Base-by-base conservation (phyloP, 2,329 filamentous ascomycete species). In the Sporothrix brunneoviolacea region DNA sequence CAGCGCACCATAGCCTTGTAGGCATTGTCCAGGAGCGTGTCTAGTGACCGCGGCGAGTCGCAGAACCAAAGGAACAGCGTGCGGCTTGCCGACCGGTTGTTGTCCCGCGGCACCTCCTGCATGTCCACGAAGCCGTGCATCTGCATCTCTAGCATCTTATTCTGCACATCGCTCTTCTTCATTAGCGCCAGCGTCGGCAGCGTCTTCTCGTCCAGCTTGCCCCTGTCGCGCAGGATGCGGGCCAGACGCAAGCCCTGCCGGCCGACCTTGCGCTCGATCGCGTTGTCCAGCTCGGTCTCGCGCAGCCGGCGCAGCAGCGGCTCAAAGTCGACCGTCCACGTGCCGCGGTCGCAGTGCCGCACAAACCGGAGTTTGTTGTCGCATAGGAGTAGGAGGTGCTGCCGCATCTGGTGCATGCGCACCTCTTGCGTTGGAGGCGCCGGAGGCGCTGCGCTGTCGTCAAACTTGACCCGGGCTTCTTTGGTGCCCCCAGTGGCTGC, bases 11-110 rank as follows among this genome's bases (percentile, higher is more conserved):
- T 95, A 24, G 84, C 79, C 66, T 95, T 95, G 72, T 95, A 97
- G 1, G 86, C 80, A 53, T 88, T 84, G 55, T 95, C 85, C 10
- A 95, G 68, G 1, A 95, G 70, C 54, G 85, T 79, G 18, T 78
- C 75, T 43, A 83, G 73, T 7, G 86, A 84, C 41, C 86, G 80
- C 40, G 89, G 81, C 10, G 79, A 73, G 63, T 97, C 91, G 66
- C 89, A 95, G 72, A 83, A 95, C 84, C 91, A 96, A 50, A 97
- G 80, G 65, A 91, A 97, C 21, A 95, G 78, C 0, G 90, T 95
- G 47, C 89, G 82, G 55, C 84, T 87, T 1, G 91, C 88, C 59
- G 86, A 80, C 30, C 90, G 84, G 55, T 83, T 84, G 57, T 85
- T 85, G 61, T 97, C 91, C 57, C 88, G 87, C 1, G 93, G 93